Base-by-base conservation (phyloP, 2,329 filamentous ascomycete genomes). In the Botrytis cinerea region DNA sequence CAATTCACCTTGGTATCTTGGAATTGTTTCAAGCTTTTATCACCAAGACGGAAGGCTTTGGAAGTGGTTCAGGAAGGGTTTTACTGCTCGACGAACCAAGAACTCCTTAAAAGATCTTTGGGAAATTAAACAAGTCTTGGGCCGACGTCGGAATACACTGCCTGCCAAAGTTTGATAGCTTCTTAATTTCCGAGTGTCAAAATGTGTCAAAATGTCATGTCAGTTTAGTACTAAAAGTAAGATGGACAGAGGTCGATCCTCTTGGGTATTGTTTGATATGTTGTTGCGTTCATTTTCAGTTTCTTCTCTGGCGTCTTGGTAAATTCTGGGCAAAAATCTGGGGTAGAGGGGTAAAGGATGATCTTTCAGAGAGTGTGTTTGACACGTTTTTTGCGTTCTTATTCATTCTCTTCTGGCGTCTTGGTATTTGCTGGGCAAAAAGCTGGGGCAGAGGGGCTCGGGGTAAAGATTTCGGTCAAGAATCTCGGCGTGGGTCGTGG, bases 381-480 rank as follows among this genome's bases (percentile, higher is more conserved):
- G 14, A 40, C 10, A 40, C 16, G 1, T 22, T 28, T 20, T 35
- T 28, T 45, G 38, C 40, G 18, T 68, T 57, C 32, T n/a, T 43
- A 10, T 35, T n/a, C 35, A 28, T 45, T 63, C 25, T 45, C 3
- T 63, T 46, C 10, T 60, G 38, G 46, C 32, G 46, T 28, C 48
- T 68, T 68, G 35, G 64, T 40, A 54, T 54, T 51, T 12, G 20
- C 63, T 66, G 32, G 46, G 46, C 46, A 54, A 40, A 54, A 54
- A 54, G 46, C 46, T 67, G 46, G 63, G 64, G 64, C 64, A 54
- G 46, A 68, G 64, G 46, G 64, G 64, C 51, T 67, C 45, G 46
- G 35, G 5, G 45, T 28, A 51, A 35, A 48, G 10, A 25, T 48
- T 66, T 66, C 25, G 48, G 25, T 54, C 48, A 54, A 54, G 48